These are phyloP conservation scores for Linnemannia zychae DNA, from an alignment of 192 early-diverging fungal species.

Conservation along the genomic window DNA sequence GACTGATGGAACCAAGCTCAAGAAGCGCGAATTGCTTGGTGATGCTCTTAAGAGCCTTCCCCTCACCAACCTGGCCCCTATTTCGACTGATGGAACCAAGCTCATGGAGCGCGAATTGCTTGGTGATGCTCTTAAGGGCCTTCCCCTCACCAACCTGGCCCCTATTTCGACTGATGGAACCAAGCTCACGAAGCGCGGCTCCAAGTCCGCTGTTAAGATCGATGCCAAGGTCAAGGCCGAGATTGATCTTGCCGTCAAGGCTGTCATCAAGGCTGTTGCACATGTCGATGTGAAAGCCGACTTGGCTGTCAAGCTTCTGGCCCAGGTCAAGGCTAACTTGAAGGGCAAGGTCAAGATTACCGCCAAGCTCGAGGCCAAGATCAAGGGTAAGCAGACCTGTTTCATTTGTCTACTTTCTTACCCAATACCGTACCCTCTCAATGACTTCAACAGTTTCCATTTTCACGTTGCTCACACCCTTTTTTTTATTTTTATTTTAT, in stretches of 20 bases:
- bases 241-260: not conserved
- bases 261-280: not conserved
- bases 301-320: not conserved
- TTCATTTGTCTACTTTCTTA: too few relatives aligned
- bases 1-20: too few relatives aligned
- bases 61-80: too few relatives aligned
- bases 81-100: too few relatives aligned
- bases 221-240: not conserved
- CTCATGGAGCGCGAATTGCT: too few relatives aligned
- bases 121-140: too few relatives aligned
- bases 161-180: too few relatives aligned
- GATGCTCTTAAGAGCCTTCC: too few relatives aligned
- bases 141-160: too few relatives aligned
- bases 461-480: not conserved
- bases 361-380: not conserved
- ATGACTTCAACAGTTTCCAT: too few relatives aligned
- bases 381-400: not conserved
- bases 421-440: too few relatives aligned
- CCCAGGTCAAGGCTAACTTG: not conserved
- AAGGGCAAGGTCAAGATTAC: not conserved
- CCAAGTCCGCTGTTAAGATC: not conserved
- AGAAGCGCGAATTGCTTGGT: too few relatives aligned
- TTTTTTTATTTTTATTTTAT: not conserved
- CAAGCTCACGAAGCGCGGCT: constrained; percentile 2
- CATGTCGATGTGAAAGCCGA: not conserved